Evolutionary conservation across 106 monocot genomes (phyloP), one percentile per base, ranked within the genome.

Genomic region (Dendrobium nobile): DNA sequence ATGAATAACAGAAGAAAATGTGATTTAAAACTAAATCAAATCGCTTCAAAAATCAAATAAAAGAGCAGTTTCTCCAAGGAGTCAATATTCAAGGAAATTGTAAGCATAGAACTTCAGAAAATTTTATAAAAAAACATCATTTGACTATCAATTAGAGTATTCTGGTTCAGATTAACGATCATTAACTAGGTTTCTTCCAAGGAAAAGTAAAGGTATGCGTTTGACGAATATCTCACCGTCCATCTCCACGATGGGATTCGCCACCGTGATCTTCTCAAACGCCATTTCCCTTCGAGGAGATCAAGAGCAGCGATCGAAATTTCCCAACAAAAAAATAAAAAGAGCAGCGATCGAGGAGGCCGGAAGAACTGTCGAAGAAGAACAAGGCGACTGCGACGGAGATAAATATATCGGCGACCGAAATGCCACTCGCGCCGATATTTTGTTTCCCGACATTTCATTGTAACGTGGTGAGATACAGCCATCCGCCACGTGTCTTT

Each of bases 221-320:
- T 31, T 3, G 70, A 37, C 0, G 70, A 37, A 41, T 4, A 74
- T 40, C 84, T 84, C 56, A 86, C 86, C 86, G 86, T 86, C 86
- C 86, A 86, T 86, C 64, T 86, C 86, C 56, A 86, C 86, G 80
- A 86, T 86, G 19, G 86, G 86, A 48, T 86, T 86, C 31, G 79
- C 80, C 43, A 86, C 83, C 80, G 80, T 83, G 83, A 86, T 86
- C 80, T 86, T 86, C 18, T 86, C 77, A 55, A 80, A 79, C 79
- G 77, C 83, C 86, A 83, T 86, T 2, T 43, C 9, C 8, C 3
- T 1, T 7, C 3, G 74, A 74, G 74, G 19, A 74, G 74, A 74
- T n/a, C 74, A 20, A 74, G 41, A 20, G 43, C 43, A 74, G 74
- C 74, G 43, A 43, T 43, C 15, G 7, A 20, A 27, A 27, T 27